These are phyloP conservation scores for Chaetomiaceae sp. DNA, from an alignment of 2,329 filamentous ascomycete species.

Conservation along the genomic window DNA sequence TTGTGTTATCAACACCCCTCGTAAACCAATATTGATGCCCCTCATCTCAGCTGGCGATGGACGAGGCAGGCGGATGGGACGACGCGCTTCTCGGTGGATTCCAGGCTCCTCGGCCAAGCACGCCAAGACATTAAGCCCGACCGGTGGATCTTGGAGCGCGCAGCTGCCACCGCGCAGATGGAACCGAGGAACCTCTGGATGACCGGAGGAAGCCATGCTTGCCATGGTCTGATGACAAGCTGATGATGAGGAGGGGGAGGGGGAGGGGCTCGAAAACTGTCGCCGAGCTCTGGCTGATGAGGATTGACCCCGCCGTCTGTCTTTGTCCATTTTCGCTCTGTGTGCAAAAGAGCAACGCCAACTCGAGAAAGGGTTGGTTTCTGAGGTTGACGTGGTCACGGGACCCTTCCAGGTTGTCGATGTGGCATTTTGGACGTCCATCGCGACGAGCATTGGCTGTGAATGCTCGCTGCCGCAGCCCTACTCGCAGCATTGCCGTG, in stretches of 20 bases:
- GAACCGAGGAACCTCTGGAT: slow-evolving; percentile 15
- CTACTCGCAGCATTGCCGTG: slow-evolving; percentile 22
- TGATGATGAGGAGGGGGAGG: slow-evolving; percentile 10
- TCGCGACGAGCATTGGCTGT: slow-evolving; percentile 16
- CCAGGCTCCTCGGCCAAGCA: slow-evolving; percentile 13
- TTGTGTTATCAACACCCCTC: not conserved
- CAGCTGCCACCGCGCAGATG: slow-evolving; percentile 21
- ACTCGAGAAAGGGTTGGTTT: not conserved
- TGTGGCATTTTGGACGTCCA: slow-evolving; percentile 14
- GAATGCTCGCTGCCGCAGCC: slow-evolving; percentile 16
- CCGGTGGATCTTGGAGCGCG: slow-evolving; percentile 20
- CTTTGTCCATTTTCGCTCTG: not conserved
- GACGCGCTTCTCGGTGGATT: not conserved
- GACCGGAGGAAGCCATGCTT: not conserved
- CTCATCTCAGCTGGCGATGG: not conserved
- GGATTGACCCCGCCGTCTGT: slow-evolving; percentile 10
- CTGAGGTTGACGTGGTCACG: slow-evolving; percentile 10
- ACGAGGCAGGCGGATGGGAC: not conserved
- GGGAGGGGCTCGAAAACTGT: slow-evolving; percentile 8
- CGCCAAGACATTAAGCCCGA: slow-evolving; percentile 20
- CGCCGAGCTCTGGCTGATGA: not conserved
- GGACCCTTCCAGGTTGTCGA: slow-evolving; percentile 5
- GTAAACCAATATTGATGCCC: slow-evolving; percentile 10
- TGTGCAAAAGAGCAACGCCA: not conserved
- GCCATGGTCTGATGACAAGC: slow-evolving; percentile 16